Conservation (phyloP, 192 early-diverging fungal species). For the Umbelopsis vinacea region DNA sequence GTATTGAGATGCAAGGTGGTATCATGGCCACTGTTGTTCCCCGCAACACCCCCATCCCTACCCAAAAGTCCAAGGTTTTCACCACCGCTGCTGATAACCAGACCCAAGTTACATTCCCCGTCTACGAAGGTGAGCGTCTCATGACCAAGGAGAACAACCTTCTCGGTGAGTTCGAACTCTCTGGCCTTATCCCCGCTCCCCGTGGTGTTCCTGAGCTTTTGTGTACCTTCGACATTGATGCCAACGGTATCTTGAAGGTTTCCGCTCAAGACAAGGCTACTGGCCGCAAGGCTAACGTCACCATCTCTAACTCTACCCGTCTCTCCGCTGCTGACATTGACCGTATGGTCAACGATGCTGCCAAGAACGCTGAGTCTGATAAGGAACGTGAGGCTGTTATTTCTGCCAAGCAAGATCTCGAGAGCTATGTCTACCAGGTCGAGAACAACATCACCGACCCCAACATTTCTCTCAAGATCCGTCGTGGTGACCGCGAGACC, state of each 20-base stretch:
- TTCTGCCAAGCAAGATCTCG: slow-evolving; percentile 83
- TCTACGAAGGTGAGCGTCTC: slow-evolving; percentile 87
- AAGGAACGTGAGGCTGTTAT: slow-evolving; percentile 72
- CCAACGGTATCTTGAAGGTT: slow-evolving; percentile 90
- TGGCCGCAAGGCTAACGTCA: slow-evolving; percentile 88
- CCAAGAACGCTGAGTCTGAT: slow-evolving; percentile 84
- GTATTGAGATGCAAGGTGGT: slow-evolving; percentile 85
- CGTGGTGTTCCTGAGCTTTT: slow-evolving; percentile 80
- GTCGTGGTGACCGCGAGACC: slow-evolving; percentile 69
- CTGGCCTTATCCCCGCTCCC: slow-evolving; percentile 79
- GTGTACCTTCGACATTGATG: slow-evolving; percentile 84
- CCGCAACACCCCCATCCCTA: slow-evolving; percentile 84
- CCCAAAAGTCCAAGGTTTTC: slow-evolving; percentile 80
- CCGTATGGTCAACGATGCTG: slow-evolving; percentile 91
- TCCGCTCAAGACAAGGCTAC: slow-evolving; percentile 91
- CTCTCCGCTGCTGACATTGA: slow-evolving; percentile 91
- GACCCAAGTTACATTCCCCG: slow-evolving; percentile 83
- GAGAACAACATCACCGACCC: slow-evolving; percentile 59
- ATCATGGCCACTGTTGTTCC: slow-evolving; percentile 84
- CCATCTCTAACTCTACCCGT: slow-evolving; percentile 94
- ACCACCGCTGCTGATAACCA: slow-evolving; percentile 85
- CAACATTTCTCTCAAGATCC: slow-evolving; percentile 73
- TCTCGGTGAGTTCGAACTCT: slow-evolving; percentile 83
- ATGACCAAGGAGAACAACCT: slow-evolving; percentile 93
- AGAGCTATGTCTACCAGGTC: slow-evolving; percentile 73